phyloP scores from a whole-genome alignment of 306 rosid genomes.

The Ammopiptanthus mongolicus region DNA sequence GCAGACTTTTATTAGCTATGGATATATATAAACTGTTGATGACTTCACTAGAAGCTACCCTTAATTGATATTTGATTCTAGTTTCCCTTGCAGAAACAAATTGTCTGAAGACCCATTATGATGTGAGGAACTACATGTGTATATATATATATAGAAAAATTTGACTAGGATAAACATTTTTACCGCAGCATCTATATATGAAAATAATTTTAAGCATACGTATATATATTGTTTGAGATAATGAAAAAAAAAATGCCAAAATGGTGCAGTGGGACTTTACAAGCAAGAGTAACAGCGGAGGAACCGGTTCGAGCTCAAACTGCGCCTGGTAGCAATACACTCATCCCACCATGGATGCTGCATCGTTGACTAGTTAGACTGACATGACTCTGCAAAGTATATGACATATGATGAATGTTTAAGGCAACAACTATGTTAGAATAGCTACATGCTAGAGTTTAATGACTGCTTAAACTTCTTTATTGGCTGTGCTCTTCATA shows the following conservation, averaged over 20 bases:
- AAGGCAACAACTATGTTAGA: neutral
- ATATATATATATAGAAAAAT: neutral
- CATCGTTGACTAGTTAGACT: conserved; percentile 31
- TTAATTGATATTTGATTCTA: neutral
- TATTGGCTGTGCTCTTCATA: conserved; percentile 2
- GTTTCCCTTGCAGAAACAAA: neutral
- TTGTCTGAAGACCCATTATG: neutral
- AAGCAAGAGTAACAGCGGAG: conserved; percentile 29
- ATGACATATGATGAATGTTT: neutral
- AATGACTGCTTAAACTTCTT: neutral
- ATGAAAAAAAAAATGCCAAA: neutral
- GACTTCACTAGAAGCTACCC: neutral
- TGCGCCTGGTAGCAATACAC: neutral
- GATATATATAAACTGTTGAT: neutral
- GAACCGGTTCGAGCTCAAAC: conserved; percentile 36
- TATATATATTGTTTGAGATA: neutral
- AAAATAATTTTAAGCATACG: neutral
- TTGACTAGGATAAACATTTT: neutral
- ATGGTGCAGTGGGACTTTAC: conserved; percentile 47
- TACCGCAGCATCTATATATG: neutral
- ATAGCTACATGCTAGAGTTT: neutral
- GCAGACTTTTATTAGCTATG: neutral
- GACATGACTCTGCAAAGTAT: neutral
- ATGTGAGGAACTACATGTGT: neutral
- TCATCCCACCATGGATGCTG: conserved; percentile 79